A percentile compares a stretch with the other conserved stretches of the same genome.
Conservation (phyloP, 768 basidiomycete species). For the Boletus reticuloceps region DNA sequence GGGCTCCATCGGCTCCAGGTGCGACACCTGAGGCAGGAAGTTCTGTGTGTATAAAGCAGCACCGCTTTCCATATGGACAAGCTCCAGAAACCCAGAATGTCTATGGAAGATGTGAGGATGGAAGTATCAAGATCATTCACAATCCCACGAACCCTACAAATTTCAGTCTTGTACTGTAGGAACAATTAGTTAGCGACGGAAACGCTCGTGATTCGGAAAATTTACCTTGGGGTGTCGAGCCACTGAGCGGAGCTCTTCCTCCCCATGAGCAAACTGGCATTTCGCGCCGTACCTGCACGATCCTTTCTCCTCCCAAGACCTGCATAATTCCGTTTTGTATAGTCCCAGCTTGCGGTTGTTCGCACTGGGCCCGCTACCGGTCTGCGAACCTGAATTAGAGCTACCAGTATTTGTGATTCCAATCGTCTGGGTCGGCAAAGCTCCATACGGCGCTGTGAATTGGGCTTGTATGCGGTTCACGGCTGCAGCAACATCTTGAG, state of each 20-base stretch:
- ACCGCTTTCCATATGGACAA: conserved; percentile 88
- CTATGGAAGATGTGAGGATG: conserved; percentile 35
- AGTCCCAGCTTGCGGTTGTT: conserved; percentile 89
- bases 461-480: conserved; percentile 60
- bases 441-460: conserved; percentile 54
- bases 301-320: conserved; percentile 93
- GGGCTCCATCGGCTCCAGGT: conserved; percentile 50
- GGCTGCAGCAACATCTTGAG: conserved; percentile 54
- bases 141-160: conserved; percentile 67
- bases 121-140: not conserved
- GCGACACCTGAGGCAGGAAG: conserved; percentile 62
- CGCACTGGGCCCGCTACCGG: conserved; percentile 71
- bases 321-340: conserved; percentile 88
- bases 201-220: not conserved
- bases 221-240: conserved; percentile 84
- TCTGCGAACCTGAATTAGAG: conserved; percentile 26
- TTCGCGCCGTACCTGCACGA: conserved; percentile 82
- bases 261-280: conserved; percentile 93
- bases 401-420: conserved; percentile 42
- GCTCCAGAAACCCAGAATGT: conserved; percentile 95
- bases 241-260: conserved; percentile 83
- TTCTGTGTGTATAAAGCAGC: conserved; percentile 93
- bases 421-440: conserved; percentile 43
- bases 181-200: conserved; percentile 16
- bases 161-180: conserved; percentile 86